Evolutionary conservation across 345 rosid genomes (phyloP).

Genomic region (Populus alba): DNA sequence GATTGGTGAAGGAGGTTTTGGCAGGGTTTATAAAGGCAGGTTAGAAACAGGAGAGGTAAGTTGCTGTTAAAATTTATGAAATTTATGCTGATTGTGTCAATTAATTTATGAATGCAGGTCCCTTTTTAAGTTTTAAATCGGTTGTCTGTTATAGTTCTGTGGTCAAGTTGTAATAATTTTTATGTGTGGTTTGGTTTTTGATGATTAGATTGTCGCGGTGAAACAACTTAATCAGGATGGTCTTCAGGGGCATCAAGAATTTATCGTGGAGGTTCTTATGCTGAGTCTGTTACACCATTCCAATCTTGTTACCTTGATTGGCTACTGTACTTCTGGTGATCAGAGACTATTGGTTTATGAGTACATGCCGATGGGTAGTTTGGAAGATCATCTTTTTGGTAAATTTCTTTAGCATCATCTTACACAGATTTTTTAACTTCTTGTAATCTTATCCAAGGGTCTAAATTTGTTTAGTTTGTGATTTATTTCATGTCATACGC

Average conservation of each 20-base stretch:
- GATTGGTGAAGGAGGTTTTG: constrained; percentile 96
- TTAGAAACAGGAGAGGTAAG: constrained; percentile 74
- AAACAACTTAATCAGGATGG: constrained; percentile 89
- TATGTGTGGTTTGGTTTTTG: not conserved
- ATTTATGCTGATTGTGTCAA: not conserved
- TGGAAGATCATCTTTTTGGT: constrained; percentile 97
- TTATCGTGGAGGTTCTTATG: constrained; percentile 96
- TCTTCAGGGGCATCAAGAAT: constrained; percentile 84
- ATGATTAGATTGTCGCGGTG: constrained; percentile 78
- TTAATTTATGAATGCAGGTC: not conserved
- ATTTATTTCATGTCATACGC: not conserved
- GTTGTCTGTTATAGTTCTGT: not conserved
- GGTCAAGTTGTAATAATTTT: not conserved
- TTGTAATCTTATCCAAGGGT: not conserved
- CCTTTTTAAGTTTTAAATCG: not conserved
- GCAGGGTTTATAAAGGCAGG: constrained; percentile 86
- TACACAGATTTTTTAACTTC: not conserved
- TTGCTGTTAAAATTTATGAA: not conserved
- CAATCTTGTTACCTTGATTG: constrained; percentile 82
- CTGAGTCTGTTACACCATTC: constrained; percentile 83
- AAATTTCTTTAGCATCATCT: constrained; percentile 15
- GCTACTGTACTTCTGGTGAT: constrained; percentile 93
- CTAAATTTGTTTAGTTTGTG: not conserved
- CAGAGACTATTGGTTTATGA: constrained; percentile 94
- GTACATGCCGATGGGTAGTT: constrained; percentile 90